Evolutionary conservation across 768 basidiomycete genomes (phyloP).

Genomic region (Fomitopsis pulvina): DNA sequence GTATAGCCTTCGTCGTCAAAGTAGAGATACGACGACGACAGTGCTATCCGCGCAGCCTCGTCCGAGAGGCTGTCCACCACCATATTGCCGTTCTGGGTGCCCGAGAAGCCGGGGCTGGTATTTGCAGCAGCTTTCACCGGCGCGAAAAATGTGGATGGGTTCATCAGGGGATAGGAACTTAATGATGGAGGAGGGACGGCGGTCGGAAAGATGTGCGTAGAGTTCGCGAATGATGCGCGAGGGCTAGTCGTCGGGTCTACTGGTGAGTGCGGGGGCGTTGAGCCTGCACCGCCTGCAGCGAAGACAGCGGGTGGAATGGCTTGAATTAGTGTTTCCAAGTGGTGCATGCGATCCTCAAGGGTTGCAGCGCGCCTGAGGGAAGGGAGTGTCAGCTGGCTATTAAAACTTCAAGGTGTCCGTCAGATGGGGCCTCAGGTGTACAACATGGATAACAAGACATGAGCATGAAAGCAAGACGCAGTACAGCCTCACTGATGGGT

Average conservation of each 20-base stretch:
- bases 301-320: conserved; percentile 81
- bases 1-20: conserved; percentile 85
- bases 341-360: conserved; percentile 84
- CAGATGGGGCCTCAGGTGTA: not conserved
- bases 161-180: conserved; percentile 71
- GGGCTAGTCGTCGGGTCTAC: conserved; percentile 28
- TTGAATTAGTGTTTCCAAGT: conserved; percentile 77
- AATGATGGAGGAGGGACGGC: conserved; percentile 77
- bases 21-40: conserved; percentile 78
- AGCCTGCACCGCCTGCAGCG: conserved; percentile 43
- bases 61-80: conserved; percentile 43
- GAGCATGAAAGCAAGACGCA: not conserved
- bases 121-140: conserved; percentile 40
- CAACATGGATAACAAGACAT: not conserved
- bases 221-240: conserved; percentile 32
- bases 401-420: not conserved
- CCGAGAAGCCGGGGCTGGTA: conserved; percentile 35
- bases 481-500: not conserved
- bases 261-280: conserved; percentile 24
- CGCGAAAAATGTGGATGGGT: conserved; percentile 75
- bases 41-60: conserved; percentile 54
- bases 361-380: conserved; percentile 63
- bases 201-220: conserved; percentile 35
- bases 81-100: conserved; percentile 4
- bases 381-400: not conserved